These are phyloP conservation scores for Lentithecium fluviatile DNA, from an alignment of 495 filamentous ascomycete genomes.

Conservation along the genomic window DNA sequence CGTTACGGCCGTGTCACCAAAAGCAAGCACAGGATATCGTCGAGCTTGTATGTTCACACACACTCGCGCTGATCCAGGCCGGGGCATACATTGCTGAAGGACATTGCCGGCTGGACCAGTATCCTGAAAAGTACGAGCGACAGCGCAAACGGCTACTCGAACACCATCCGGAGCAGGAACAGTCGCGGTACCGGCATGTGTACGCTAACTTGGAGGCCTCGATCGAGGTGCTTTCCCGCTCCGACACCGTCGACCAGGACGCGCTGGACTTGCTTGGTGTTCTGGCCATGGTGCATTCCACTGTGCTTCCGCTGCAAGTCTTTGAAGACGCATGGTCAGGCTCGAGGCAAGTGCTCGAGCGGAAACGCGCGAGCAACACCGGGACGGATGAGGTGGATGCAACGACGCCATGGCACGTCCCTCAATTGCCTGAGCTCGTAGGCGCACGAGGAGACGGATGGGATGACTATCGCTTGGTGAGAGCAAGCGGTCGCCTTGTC, in stretches of 20 bases:
- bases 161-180: slow-evolving; percentile 17
- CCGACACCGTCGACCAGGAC: slow-evolving; percentile 8
- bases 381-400: neutral
- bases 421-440: slow-evolving; percentile 35
- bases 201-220: slow-evolving; percentile 34
- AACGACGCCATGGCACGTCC: slow-evolving; percentile 29
- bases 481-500: slow-evolving; percentile 33
- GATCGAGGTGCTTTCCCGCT: slow-evolving; percentile 8
- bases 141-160: slow-evolving; percentile 24
- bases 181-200: slow-evolving; percentile 30
- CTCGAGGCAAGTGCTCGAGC: too few relatives aligned
- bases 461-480: slow-evolving; percentile 36
- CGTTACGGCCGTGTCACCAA: too few relatives aligned
- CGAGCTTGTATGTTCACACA: slow-evolving; percentile 20
- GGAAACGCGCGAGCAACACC: too few relatives aligned
- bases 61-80: slow-evolving; percentile 35
- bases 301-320: too few relatives aligned
- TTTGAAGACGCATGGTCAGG: too few relatives aligned
- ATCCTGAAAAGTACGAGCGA: slow-evolving; percentile 14
- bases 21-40: slow-evolving; percentile 13
- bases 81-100: slow-evolving; percentile 31
- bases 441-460: slow-evolving; percentile 21
- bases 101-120: slow-evolving; percentile 21
- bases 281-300: too few relatives aligned
- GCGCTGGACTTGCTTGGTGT: slow-evolving; percentile 17